Percentiles rank a stretch among this genome's conserved stretches.
Evolutionary conservation across 2,329 filamentous ascomycete species (phyloP).

Genomic region (Cladosporium austrohemisphaericum): DNA sequence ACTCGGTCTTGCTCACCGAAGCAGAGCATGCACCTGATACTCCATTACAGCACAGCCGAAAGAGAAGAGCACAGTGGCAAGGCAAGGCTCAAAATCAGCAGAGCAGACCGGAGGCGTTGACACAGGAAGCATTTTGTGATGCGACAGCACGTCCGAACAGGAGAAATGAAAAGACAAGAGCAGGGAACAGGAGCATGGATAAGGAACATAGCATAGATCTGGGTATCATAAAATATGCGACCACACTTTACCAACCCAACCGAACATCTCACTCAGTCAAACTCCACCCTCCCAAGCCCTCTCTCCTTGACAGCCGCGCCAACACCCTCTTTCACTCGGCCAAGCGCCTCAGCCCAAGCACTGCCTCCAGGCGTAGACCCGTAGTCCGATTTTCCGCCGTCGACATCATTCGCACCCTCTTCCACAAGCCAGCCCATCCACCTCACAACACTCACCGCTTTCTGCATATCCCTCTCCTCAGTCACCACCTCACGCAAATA

Average conservation of each 20-base stretch:
- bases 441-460: constrained; percentile 64
- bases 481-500: constrained; percentile 69
- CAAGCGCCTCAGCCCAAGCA: constrained; percentile 38
- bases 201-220: background rate
- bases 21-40: no score
- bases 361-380: constrained; percentile 4
- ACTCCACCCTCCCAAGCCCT: constrained; percentile 44
- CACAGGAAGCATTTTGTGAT: no score
- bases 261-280: constrained; percentile 24
- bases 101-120: no score
- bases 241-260: no score
- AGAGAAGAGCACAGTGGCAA: no score
- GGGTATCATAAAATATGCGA: constrained; percentile 10
- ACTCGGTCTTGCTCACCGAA: no score
- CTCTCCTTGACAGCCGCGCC: constrained; percentile 41
- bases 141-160: no score
- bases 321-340: constrained; percentile 41
- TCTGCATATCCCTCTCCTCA: constrained; percentile 74
- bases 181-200: no score
- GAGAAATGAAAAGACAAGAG: no score
- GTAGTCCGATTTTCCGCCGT: no score
- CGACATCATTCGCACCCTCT: constrained; percentile 16
- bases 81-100: no score
- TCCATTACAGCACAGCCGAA: no score
- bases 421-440: constrained; percentile 54